These are phyloP conservation scores for Irpex rosettiformis DNA, from an alignment of 1,284 basidiomycete species.

Conservation along the genomic window DNA sequence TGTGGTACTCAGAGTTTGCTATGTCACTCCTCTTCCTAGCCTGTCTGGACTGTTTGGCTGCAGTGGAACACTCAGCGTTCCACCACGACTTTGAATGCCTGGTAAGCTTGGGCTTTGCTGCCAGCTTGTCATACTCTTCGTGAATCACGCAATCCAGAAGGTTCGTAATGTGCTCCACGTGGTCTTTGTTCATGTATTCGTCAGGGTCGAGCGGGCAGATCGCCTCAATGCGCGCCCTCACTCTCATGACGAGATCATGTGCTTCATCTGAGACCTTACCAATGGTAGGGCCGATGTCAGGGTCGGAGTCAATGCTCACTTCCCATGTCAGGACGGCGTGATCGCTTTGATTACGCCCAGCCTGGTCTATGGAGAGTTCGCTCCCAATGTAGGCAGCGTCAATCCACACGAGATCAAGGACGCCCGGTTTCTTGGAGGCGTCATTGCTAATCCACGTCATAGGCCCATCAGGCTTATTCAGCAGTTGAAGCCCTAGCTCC, in stretches of 20 bases:
- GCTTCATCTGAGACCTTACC: neutral
- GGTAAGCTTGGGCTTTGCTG: neutral
- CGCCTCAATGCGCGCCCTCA: neutral
- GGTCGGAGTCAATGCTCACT: neutral
- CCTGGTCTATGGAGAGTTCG: neutral
- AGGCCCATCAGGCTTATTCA: conserved; percentile 2
- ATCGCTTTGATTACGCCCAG: neutral
- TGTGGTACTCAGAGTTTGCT: neutral
- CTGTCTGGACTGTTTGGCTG: neutral
- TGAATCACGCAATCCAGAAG: neutral
- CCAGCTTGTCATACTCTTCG: neutral
- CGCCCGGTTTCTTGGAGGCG: neutral
- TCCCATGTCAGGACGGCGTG: neutral
- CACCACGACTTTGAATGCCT: conserved; percentile 6
- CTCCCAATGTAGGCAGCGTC: neutral
- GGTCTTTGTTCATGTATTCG: neutral
- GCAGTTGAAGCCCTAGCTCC: conserved; percentile 1
- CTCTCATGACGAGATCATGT: neutral
- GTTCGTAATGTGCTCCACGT: neutral
- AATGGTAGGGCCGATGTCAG: neutral
- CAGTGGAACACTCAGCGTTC: conserved; percentile 1
- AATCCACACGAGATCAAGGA: conserved; percentile 9
- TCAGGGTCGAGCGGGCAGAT: neutral
- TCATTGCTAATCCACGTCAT: conserved; percentile 5
- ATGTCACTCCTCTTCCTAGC: too few relatives aligned